phyloP scores from a whole-genome alignment of 2,329 filamentous ascomycete genomes.

The Colletotrichum lini region DNA sequence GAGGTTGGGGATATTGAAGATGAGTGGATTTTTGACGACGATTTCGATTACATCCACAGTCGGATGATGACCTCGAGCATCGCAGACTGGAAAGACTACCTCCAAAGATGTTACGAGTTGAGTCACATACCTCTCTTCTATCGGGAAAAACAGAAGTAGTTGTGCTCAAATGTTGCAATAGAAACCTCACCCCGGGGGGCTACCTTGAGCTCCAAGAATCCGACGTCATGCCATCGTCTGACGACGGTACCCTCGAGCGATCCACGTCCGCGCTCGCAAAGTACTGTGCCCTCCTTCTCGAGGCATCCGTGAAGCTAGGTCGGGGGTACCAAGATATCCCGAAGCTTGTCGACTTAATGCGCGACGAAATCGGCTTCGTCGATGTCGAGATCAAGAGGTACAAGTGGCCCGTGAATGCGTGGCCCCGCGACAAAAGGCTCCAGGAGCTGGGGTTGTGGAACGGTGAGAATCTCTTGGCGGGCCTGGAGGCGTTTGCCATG shows the following conservation, averaged over 20 bases:
- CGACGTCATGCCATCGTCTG: constrained; percentile 53
- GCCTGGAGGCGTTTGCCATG: background rate
- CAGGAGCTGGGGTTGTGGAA: background rate
- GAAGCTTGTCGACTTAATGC: constrained; percentile 53
- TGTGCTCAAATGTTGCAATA: background rate
- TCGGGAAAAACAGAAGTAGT: background rate
- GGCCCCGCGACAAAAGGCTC: constrained; percentile 53
- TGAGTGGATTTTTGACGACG: constrained; percentile 53
- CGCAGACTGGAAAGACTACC: background rate
- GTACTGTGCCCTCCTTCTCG: constrained; percentile 49
- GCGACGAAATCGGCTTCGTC: constrained; percentile 66
- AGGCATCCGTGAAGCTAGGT: constrained; percentile 49
- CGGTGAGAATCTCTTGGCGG: background rate
- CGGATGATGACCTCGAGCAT: constrained; percentile 42
- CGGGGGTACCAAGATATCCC: constrained; percentile 46
- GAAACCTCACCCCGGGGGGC: constrained; percentile 58
- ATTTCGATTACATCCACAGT: constrained; percentile 48
- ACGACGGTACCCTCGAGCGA: constrained; percentile 56
- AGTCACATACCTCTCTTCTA: background rate
- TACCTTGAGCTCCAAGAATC: constrained; percentile 61
- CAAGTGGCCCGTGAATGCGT: constrained; percentile 65
- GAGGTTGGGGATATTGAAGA: constrained; percentile 59
- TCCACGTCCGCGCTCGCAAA: constrained; percentile 47
- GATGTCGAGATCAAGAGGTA: constrained; percentile 63
- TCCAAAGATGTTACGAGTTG: background rate